Percentiles rank a stretch among this genome's conserved stretches.
phyloP scores from a whole-genome alignment of 2,329 filamentous ascomycete species.

The Fusarium musae region DNA sequence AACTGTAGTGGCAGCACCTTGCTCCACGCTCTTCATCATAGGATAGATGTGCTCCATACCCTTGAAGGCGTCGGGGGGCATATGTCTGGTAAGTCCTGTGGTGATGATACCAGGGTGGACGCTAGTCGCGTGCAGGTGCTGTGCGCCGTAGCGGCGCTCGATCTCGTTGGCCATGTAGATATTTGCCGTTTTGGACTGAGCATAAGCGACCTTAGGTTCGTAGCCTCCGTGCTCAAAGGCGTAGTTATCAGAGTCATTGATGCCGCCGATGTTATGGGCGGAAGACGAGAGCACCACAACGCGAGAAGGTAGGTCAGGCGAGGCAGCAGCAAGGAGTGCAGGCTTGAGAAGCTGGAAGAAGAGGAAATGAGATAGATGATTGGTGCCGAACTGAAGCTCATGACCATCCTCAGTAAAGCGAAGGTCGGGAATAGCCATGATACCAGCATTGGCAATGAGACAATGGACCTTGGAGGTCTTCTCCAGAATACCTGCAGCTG shows the following conservation, averaged over 20 bases:
- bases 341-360: slow-evolving; percentile 54
- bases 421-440: slow-evolving; percentile 36
- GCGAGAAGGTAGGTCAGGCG: slow-evolving; percentile 54
- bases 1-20: background rate
- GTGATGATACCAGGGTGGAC: slow-evolving; percentile 20
- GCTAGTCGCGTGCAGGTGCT: slow-evolving; percentile 27
- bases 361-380: slow-evolving; percentile 44
- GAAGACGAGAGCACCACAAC: slow-evolving; percentile 58
- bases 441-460: slow-evolving; percentile 37
- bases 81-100: background rate
- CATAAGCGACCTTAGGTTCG: slow-evolving; percentile 21
- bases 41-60: background rate
- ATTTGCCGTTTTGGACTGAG: slow-evolving; percentile 37
- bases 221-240: slow-evolving; percentile 20
- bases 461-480: slow-evolving; percentile 31
- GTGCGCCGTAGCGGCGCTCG: slow-evolving; percentile 23
- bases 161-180: slow-evolving; percentile 42
- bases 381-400: slow-evolving; percentile 45
- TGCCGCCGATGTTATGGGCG: slow-evolving; percentile 47
- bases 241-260: slow-evolving; percentile 26
- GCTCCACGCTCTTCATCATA: background rate
- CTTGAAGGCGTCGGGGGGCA: background rate
- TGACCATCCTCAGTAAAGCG: slow-evolving; percentile 32
- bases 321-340: slow-evolving; percentile 53
- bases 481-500: slow-evolving; percentile 29